Percentiles rank a stretch among this genome's conserved stretches.
These are phyloP conservation scores for Dorcoceras hygrometricum DNA, from an alignment of 257 asterid species.

Conservation along the genomic window DNA sequence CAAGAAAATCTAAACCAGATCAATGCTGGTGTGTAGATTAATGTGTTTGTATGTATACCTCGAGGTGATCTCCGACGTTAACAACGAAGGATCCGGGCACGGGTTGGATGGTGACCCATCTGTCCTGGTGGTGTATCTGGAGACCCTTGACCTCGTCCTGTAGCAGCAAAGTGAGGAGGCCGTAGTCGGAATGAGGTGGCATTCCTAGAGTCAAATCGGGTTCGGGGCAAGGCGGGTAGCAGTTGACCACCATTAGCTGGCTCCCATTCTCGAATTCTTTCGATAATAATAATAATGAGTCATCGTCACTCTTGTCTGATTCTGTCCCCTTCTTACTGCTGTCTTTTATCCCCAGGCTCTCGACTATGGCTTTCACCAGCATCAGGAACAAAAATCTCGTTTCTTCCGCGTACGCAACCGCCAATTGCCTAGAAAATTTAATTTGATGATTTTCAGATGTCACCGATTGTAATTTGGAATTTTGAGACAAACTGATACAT, in stretches of 20 bases:
- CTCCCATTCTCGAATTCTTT: slow-evolving; percentile 71
- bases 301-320: neutral
- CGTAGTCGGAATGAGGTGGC: slow-evolving; percentile 94
- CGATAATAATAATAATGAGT: slow-evolving; percentile 23
- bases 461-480: no score
- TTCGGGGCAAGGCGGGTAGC: slow-evolving; percentile 85
- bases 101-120: slow-evolving; percentile 73
- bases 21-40: no score
- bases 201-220: slow-evolving; percentile 86
- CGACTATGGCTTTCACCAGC: slow-evolving; percentile 68
- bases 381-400: slow-evolving; percentile 48
- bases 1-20: no score
- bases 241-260: slow-evolving; percentile 80
- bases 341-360: slow-evolving; percentile 57
- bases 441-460: neutral
- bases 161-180: slow-evolving; percentile 73
- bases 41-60: slow-evolving; percentile 39
- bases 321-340: slow-evolving; percentile 29
- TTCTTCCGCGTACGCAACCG: slow-evolving; percentile 49
- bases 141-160: slow-evolving; percentile 85
- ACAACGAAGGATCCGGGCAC: slow-evolving; percentile 81
- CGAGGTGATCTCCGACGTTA: slow-evolving; percentile 93
- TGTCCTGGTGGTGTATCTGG: slow-evolving; percentile 46
- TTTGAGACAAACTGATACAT: no score
- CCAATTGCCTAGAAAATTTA: slow-evolving; percentile 30